Conservation (phyloP, 257 asterid species). For the Solanum bukasovii region DNA sequence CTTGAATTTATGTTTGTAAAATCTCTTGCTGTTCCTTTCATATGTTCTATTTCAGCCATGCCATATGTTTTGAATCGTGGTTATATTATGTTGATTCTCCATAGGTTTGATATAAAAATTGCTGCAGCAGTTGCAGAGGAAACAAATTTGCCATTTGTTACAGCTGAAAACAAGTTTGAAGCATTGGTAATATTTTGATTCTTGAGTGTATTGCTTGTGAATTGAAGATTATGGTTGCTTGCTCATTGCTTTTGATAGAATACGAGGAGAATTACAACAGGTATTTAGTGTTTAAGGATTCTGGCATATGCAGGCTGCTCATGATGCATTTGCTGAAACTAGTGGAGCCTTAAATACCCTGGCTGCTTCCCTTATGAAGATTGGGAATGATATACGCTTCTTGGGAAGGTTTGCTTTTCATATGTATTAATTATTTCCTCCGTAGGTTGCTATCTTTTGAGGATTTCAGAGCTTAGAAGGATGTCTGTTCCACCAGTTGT, state of each 20-base stretch:
- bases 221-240: background rate
- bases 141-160: constrained; percentile 87
- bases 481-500: background rate
- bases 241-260: background rate
- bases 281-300: background rate
- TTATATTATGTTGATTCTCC: constrained; percentile 6
- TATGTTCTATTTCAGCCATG: background rate
- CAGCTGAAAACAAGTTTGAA: constrained; percentile 99
- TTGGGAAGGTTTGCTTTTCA: constrained; percentile 66
- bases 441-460: background rate
- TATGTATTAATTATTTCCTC: constrained; percentile 9
- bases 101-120: constrained; percentile 85
- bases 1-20: background rate
- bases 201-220: background rate
- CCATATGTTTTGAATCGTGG: background rate
- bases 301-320: constrained; percentile 70
- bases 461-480: background rate
- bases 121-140: constrained; percentile 97
- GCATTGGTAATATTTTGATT: constrained; percentile 60
- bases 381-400: constrained; percentile 91
- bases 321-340: constrained; percentile 91
- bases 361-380: constrained; percentile 89
- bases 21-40: background rate
- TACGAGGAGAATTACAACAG: background rate
- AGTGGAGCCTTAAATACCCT: constrained; percentile 93